Evolutionary conservation across 1,284 basidiomycete genomes (phyloP), one percentile per base, ranked within the genome.

Genomic region (Cutaneotrichosporon spelunceum): DNA sequence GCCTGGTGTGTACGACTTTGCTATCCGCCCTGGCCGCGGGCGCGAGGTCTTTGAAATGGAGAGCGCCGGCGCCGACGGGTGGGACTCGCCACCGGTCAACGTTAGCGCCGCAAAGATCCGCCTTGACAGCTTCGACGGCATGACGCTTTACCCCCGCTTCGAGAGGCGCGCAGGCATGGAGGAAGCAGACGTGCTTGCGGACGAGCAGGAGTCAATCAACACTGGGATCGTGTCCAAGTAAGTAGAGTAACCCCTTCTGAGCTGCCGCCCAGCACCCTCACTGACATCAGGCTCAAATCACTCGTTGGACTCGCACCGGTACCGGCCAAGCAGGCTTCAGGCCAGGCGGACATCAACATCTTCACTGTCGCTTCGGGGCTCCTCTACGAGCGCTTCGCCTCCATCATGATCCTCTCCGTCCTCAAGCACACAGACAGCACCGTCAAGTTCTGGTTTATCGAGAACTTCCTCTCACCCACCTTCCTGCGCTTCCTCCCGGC

Each of bases 381-480:
- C 56, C 82, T 99, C 5, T 99, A 99, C 72, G 95, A 99, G 91
- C 88, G 95, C 16, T 98, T 99, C 80, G 93, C 88, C 0, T 93
- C 91, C 27, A 96, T 99, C 80, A 99, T 99, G 95, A 91, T 97
- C 63, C 83, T 98, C 42, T 94, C 91, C 69, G 96, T 99, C 26
- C 83, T 99, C 69, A 87, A 88, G 59, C 94, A 99, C 74, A 99
- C 95, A 3, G 86, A 93, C 34, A 89, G 87, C 70, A 88, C 85
- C 26, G 93, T 98, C 78, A 99, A 99, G 77, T 99, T 99, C 80
- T 99, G 95, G 95, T 98, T 99, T 79, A 98, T 99, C 68, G 75
- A 97, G 74, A 99, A 99, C 80, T 99, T 98, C 84, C 83, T 99
- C 24, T 98, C 95, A 0, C 95, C 95, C 0, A 92, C 93, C 0